These are phyloP conservation scores for Eleusine coracana DNA, from an alignment of 176 grass and related monocot species.

Conservation along the genomic window DNA sequence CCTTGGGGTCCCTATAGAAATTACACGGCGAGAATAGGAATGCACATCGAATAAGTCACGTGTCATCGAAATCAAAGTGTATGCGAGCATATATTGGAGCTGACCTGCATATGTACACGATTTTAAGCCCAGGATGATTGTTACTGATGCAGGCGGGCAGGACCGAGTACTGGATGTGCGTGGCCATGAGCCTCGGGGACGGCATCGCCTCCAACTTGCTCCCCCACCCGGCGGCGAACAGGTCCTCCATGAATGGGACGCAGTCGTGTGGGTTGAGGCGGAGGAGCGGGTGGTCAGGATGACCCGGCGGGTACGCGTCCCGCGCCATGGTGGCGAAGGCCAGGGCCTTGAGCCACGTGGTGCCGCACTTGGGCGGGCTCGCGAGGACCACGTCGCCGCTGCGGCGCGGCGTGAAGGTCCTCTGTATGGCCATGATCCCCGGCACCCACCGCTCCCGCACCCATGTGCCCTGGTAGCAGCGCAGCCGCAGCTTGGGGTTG, in stretches of 20 bases:
- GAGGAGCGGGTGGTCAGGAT: conserved; percentile 4
- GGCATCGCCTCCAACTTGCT: conserved; percentile 10
- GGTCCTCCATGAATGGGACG: not conserved
- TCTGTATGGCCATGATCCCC: too few species aligned
- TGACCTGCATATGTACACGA: conserved; percentile 39
- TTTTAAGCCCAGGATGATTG: not conserved
- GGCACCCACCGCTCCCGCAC: too few species aligned
- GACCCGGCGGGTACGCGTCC: too few species aligned
- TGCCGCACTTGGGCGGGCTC: conserved; percentile 39
- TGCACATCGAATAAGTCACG: too few species aligned
- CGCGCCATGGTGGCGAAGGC: conserved; percentile 26
- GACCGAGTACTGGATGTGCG: conserved; percentile 36
- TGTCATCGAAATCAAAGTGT: too few species aligned
- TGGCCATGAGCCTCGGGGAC: conserved; percentile 32
- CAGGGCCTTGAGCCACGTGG: conserved; percentile 51
- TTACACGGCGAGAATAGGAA: too few species aligned
- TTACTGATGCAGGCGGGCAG: conserved; percentile 2
- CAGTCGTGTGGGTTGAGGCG: conserved; percentile 38
- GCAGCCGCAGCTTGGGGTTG: not conserved
- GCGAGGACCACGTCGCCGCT: too few species aligned
- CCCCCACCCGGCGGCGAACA: not conserved
- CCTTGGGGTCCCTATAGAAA: conserved; percentile 19
- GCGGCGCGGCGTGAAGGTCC: too few species aligned
- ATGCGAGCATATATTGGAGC: not conserved
- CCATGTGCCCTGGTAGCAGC: not conserved